These are phyloP conservation scores for Oryza australiensis DNA, from an alignment of 176 grass and related monocot species.

Conservation along the genomic window DNA sequence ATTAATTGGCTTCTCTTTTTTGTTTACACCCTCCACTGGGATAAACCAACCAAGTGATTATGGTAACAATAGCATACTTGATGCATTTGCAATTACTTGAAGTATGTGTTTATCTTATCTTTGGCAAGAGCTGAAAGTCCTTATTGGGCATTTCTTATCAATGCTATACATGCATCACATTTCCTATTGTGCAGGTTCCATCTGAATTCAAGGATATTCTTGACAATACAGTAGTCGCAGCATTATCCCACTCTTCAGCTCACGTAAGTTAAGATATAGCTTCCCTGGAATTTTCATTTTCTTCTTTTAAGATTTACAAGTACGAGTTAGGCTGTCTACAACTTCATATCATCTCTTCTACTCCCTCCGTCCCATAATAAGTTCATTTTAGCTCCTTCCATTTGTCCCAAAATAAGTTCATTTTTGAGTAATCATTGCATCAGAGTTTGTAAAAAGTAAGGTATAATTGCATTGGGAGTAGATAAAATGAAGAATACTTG, in stretches of 20 bases:
- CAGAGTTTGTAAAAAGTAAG: too few relatives aligned
- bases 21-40: background rate
- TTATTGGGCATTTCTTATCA: constrained; percentile 1
- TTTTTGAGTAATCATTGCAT: too few relatives aligned
- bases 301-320: constrained; percentile 9
- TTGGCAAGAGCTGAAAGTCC: constrained; percentile 16
- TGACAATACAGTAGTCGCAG: constrained; percentile 90
- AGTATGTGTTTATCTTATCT: background rate
- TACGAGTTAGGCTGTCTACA: background rate
- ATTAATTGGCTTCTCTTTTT: constrained; percentile 6
- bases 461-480: too few relatives aligned
- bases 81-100: constrained; percentile 14
- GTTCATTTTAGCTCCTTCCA: too few relatives aligned
- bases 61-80: constrained; percentile 9
- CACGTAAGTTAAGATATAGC: constrained; percentile 55
- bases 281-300: constrained; percentile 28
- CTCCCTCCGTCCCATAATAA: too few relatives aligned
- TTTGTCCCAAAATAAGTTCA: too few relatives aligned
- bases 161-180: constrained; percentile 34
- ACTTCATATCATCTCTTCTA: constrained; percentile 11
- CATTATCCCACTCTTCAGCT: constrained; percentile 88
- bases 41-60: background rate
- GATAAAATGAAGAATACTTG: too few relatives aligned
- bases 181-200: constrained; percentile 65
- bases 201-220: constrained; percentile 92